Evolutionary conservation across 1,284 basidiomycete genomes (phyloP), one percentile per base, ranked within the genome.

Genomic region (Moesziomyces antarcticus): DNA sequence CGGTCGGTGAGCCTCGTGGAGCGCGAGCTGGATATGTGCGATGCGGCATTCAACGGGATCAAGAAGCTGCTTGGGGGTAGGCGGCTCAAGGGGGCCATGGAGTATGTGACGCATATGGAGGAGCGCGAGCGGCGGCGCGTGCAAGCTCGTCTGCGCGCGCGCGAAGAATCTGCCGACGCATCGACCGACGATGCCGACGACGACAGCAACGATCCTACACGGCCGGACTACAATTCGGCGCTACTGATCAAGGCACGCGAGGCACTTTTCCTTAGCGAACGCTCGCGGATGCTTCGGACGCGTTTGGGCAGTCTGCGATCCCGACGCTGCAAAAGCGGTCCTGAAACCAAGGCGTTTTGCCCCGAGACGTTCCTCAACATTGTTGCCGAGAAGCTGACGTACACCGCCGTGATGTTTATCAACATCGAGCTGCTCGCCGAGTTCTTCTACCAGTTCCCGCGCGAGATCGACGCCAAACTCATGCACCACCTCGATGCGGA

Each of bases 381-480:
- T 30, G 94, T 99, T 11, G 93, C 96, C 3, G 94, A 98, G 85
- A 98, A 99, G 85, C 88, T 99, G 37, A 94, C 96, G 0, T 92
- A 95, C 83, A 98, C 95, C 0, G 92, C 93, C 0, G 91, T 95
- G 2, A 94, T 98, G 92, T 99, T 99, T 85, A 96, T 99, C 88
- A 97, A 86, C 63, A 85, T 85, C 50, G 96, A 99, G 85, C 87
- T 99, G 10, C 88, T 99, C 1, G 93, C 95, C 81, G 94, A 98
- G 81, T 99, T 99, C 88, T 98, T 99, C 87, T 97, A 98, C 83
- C 93, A 97, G 91, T 97, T 99, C 87, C 96, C 96, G 56, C 90
- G 95, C 37, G 96, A 98, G 86, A 96, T 99, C 68, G 95, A 99
- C 84, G 92, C 93, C n/a, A 88, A 94, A 27, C 86, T 99, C 51